Conservation (phyloP, 2,329 filamentous ascomycete genomes). For the Fusarium nanum region DNA sequence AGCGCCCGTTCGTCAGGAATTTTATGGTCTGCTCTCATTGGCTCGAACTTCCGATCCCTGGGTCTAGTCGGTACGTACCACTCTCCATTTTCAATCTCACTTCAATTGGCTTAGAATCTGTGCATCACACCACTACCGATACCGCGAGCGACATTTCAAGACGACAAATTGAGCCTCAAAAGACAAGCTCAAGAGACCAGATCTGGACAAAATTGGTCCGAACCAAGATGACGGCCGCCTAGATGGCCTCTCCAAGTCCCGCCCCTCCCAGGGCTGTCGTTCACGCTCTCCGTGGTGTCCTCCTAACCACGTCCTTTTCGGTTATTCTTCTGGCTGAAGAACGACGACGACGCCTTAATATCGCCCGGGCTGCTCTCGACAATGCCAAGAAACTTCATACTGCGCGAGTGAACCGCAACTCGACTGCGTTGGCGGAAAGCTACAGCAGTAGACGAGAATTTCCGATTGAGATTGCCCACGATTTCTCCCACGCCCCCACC, state of each 20-base stretch:
- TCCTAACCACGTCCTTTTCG: conserved; percentile 68
- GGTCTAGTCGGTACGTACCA: conserved; percentile 9
- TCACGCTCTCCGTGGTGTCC: conserved; percentile 65
- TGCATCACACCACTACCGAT: conserved; percentile 42
- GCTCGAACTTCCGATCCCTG: neutral
- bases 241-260: conserved; percentile 60
- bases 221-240: conserved; percentile 46
- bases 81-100: conserved; percentile 6
- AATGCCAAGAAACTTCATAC: conserved; percentile 65
- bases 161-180: conserved; percentile 40
- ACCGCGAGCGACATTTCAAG: conserved; percentile 37
- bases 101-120: conserved; percentile 20
- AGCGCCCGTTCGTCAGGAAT: neutral
- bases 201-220: conserved; percentile 11
- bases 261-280: conserved; percentile 67
- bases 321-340: conserved; percentile 67
- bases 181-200: conserved; percentile 3
- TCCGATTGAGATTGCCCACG: conserved; percentile 42
- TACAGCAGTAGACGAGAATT: conserved; percentile 42
- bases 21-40: conserved; percentile 17
- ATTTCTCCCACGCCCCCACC: conserved; percentile 39
- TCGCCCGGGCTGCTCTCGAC: conserved; percentile 61
- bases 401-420: conserved; percentile 48
- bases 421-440: conserved; percentile 46
- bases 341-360: conserved; percentile 65